Evolutionary conservation across 2,329 filamentous ascomycete species (phyloP), one percentile per base, ranked within the genome.

Genomic region (Fusarium domesticum): DNA sequence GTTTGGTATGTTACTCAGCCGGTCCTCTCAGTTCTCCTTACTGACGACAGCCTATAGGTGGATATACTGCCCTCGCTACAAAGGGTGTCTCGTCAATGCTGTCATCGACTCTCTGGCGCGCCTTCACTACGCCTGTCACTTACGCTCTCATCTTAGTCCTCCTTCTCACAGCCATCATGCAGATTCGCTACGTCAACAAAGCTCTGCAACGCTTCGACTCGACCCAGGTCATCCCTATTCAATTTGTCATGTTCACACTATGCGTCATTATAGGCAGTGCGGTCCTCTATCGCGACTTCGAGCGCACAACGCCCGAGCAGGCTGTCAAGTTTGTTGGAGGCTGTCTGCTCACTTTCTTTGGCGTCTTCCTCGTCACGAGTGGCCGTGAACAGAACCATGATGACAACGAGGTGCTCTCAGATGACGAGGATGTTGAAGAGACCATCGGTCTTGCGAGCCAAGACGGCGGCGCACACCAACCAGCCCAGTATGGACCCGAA

Each of bases 11-110:
- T 72, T 28, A 17, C 18, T 25, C 28, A 35, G 31, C 43, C 39
- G 43, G 57, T n/a, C 16, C 20, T 32, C 16, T 35, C 14, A 20
- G n/a, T 20, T 16, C 16, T 25, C 18, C 20, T 32, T 39, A 34
- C 48, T 58, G 16, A 56, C 47, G 47, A 44, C n/a, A 6, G 17
- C 37, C 43, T 17, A 14, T 37, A 90, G 89, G 89, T 55, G 93
- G 90, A 48, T 98, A 96, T 68, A 98, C 93, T n/a, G 93, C 89
- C 10, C 76, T 98, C 6, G 89, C 92, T 2, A 98, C 93, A 20
- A 98, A 98, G 67, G 93, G 93, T 43, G 88, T 98, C 31, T 92
- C 93, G 2, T 97, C 93, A 0, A 84, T 98, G 71, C 77, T 98
- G 16, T 96, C 93, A 1, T 91, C 89, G 39, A 95, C 87, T 0